Evolutionary conservation across 148 eudicot genomes (phyloP).

Genomic region (Rhododendron kiyosumense): DNA sequence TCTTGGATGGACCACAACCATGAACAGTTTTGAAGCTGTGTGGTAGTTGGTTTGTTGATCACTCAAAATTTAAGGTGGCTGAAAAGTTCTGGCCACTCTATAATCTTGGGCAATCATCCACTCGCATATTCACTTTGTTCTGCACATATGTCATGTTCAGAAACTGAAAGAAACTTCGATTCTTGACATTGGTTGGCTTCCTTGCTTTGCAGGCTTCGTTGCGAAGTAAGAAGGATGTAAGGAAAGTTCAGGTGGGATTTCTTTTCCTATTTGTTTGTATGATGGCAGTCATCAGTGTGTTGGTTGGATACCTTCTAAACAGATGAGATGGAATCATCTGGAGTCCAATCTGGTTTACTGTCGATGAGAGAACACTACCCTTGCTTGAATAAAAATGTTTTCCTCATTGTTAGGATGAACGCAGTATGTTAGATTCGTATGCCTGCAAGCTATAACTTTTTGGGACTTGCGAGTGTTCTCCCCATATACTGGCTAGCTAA

Average conservation of each 20-base stretch:
- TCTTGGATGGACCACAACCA: not conserved
- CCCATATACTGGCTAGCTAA: not conserved
- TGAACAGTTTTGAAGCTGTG: not conserved
- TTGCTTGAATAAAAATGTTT: not conserved
- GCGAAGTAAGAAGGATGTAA: conserved; percentile 34
- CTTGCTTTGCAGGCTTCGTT: conserved; percentile 40
- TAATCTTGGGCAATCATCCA: not conserved
- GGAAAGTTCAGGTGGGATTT: conserved; percentile 62
- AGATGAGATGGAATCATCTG: not conserved
- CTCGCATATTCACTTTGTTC: not conserved
- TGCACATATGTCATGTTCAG: not conserved
- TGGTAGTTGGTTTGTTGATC: not conserved
- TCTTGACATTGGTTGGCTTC: not conserved
- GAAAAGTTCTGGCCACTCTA: not conserved
- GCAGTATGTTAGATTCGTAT: not conserved
- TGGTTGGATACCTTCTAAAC: conserved; percentile 51
- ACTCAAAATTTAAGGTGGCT: not conserved
- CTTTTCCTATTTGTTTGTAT: conserved; percentile 71
- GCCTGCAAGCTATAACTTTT: not conserved
- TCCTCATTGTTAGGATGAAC: not conserved
- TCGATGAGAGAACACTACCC: not conserved
- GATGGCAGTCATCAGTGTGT: conserved; percentile 58
- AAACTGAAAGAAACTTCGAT: not conserved
- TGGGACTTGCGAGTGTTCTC: not conserved
- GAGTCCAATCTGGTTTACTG: not conserved